Conservation (phyloP, 306 rosid species). For the Alnus glutinosa region DNA sequence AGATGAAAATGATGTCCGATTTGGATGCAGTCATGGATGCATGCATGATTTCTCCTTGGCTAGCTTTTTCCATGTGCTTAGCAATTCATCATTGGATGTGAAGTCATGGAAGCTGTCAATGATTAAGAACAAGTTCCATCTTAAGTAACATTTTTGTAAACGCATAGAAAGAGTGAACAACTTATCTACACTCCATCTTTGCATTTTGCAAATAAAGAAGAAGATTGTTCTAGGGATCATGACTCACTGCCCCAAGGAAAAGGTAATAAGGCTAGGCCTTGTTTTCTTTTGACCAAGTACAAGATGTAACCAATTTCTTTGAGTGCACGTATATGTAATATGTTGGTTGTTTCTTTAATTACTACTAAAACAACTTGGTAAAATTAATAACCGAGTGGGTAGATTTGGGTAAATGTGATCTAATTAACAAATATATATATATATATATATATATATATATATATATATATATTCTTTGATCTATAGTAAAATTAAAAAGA, state of each 20-base stretch:
- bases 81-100: constrained; percentile 28
- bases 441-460: neutral
- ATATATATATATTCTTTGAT: neutral
- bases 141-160: constrained; percentile 23
- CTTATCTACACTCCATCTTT: neutral
- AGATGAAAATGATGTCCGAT: constrained; percentile 39
- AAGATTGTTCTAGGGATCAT: neutral
- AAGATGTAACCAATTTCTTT: neutral
- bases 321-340: neutral
- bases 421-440: neutral
- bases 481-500: neutral
- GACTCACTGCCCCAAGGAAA: neutral
- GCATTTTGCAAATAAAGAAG: neutral
- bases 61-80: too few species aligned
- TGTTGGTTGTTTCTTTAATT: neutral
- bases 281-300: neutral
- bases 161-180: constrained; percentile 16
- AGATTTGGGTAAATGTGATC: too few species aligned
- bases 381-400: neutral
- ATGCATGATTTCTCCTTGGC: neutral
- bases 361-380: neutral
- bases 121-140: constrained; percentile 14
- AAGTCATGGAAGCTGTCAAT: constrained; percentile 28
- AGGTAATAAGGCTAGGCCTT: neutral
- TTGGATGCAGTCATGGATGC: constrained; percentile 21